A percentile compares a stretch with the other conserved stretches of the same genome.
These are phyloP conservation scores for Cucurbita ficifolia DNA, from an alignment of 306 rosid species.

Conservation along the genomic window DNA sequence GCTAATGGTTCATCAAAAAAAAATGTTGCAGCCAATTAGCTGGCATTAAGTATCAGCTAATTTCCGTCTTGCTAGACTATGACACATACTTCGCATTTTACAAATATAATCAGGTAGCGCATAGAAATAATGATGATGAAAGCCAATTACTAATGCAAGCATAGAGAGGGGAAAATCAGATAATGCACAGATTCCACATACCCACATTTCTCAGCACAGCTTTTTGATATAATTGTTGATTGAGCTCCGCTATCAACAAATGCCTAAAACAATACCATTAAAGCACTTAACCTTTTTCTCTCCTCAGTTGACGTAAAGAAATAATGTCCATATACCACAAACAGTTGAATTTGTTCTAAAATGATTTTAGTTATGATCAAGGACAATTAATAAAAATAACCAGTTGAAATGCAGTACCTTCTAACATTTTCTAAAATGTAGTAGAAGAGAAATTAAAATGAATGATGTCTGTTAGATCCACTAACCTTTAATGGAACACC, in stretches of 20 bases:
- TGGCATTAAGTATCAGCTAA: background rate
- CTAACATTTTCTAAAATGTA: slow-evolving; percentile 6
- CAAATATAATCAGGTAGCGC: background rate
- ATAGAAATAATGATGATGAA: background rate
- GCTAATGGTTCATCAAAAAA: background rate
- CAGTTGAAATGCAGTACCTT: background rate
- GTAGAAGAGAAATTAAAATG: background rate
- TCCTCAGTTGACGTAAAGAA: background rate
- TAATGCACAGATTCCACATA: slow-evolving; percentile 23
- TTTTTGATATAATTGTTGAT: slow-evolving; percentile 92
- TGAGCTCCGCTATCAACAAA: slow-evolving; percentile 99
- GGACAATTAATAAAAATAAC: background rate
- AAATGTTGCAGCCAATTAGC: background rate
- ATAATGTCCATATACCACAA: background rate
- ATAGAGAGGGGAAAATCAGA: background rate
- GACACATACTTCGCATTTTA: background rate
- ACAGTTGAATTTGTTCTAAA: background rate
- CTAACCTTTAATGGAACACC: slow-evolving; percentile 86
- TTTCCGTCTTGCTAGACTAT: background rate
- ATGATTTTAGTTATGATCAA: background rate
- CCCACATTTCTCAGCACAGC: slow-evolving; percentile 95
- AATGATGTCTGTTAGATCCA: background rate
- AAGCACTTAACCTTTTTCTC: background rate
- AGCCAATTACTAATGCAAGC: background rate
- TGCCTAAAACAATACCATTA: slow-evolving; percentile 42